phyloP scores from a whole-genome alignment of 2,329 filamentous ascomycete genomes.

The Diaporthe eres region DNA sequence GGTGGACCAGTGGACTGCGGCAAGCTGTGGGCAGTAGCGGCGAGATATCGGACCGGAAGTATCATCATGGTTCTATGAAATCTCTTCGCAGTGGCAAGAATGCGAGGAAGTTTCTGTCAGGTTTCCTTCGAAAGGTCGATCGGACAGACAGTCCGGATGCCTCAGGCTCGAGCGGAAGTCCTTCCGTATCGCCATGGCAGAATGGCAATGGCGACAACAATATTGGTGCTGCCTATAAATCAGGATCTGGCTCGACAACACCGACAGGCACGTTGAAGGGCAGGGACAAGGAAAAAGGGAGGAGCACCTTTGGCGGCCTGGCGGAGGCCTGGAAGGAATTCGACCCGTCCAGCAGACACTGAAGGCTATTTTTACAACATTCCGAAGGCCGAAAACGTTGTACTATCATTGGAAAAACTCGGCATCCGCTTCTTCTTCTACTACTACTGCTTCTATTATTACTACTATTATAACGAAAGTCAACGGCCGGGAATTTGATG shows the following conservation, averaged over 20 bases:
- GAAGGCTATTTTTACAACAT: slow-evolving; percentile 2
- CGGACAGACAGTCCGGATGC: slow-evolving; percentile 48
- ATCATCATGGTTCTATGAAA: slow-evolving; percentile 31
- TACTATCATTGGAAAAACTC: not conserved
- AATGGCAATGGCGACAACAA: slow-evolving; percentile 28
- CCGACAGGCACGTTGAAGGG: slow-evolving; percentile 45
- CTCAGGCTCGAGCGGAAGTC: slow-evolving; percentile 29
- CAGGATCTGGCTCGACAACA: slow-evolving; percentile 32
- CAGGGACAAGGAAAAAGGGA: slow-evolving; percentile 49
- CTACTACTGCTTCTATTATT: slow-evolving; percentile 1
- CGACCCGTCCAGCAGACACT: slow-evolving; percentile 36
- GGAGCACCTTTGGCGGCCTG: slow-evolving; percentile 40
- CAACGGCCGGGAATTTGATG: slow-evolving; percentile 33
- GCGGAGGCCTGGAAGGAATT: slow-evolving; percentile 42
- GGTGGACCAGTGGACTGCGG: slow-evolving; percentile 33
- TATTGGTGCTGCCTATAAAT: slow-evolving; percentile 1
- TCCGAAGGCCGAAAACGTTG: not conserved
- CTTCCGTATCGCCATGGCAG: slow-evolving; percentile 11
- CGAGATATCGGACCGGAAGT: slow-evolving; percentile 20
- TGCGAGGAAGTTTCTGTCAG: slow-evolving; percentile 58
- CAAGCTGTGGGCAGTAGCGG: slow-evolving; percentile 4
- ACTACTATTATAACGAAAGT: slow-evolving; percentile 35
- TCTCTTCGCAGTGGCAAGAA: slow-evolving; percentile 55
- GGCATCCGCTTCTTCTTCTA: slow-evolving; percentile 5
- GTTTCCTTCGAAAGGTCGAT: slow-evolving; percentile 55